A percentile compares a stretch with the other conserved stretches of the same genome.
phyloP scores from a whole-genome alignment of 768 basidiomycete genomes.

The Russula sp. region DNA sequence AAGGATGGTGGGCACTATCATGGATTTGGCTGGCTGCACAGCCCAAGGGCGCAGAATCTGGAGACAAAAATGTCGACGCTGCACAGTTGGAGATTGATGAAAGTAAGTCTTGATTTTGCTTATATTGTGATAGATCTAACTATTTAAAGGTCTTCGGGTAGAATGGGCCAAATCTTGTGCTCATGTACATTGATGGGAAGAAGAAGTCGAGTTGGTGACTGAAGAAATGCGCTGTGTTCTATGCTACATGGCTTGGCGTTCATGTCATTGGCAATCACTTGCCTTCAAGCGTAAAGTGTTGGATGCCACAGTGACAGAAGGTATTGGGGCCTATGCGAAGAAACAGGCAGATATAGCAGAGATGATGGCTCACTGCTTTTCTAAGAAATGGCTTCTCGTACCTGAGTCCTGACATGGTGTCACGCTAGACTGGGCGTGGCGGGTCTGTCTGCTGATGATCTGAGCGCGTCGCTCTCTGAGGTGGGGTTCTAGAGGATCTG shows the following conservation, averaged over 20 bases:
- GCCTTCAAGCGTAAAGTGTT: neutral
- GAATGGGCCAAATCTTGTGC: neutral
- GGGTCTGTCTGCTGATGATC: no score
- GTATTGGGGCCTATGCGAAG: neutral
- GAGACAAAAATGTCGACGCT: neutral
- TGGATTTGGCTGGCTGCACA: neutral
- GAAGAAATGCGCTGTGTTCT: neutral
- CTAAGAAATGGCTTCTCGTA: neutral
- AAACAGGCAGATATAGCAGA: neutral
- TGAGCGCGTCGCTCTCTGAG: no score
- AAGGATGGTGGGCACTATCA: neutral
- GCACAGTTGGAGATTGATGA: neutral
- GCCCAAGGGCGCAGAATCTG: neutral
- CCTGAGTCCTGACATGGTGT: no score
- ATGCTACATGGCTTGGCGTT: neutral
- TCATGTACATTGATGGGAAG: neutral
- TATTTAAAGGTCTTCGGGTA: neutral
- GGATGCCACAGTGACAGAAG: neutral
- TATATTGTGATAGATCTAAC: neutral
- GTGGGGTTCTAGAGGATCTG: no score
- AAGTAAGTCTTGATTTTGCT: neutral
- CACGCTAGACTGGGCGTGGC: no score
- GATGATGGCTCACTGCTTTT: neutral
- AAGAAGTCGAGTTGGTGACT: neutral
- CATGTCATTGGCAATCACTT: neutral